Conservation (phyloP, 139 green algal genomes). For the Trebouxia sp. region DNA sequence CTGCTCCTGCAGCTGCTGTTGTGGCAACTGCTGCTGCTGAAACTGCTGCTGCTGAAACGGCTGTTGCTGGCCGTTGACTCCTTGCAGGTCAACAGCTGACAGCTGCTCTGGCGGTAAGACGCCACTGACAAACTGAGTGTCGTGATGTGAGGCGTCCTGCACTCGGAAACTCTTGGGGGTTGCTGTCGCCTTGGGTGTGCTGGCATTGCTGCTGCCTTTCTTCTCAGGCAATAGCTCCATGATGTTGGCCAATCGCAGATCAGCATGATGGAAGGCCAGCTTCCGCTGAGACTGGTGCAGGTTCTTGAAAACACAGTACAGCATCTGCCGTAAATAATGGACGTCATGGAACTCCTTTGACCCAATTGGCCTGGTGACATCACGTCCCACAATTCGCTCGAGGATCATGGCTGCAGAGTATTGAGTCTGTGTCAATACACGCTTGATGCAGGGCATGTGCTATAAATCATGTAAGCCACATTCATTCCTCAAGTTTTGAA, state of each 20-base stretch:
- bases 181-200: neutral
- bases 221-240: slow-evolving; percentile 18
- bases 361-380: slow-evolving; percentile 28
- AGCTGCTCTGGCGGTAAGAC: neutral
- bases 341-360: slow-evolving; percentile 23
- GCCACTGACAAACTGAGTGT: slow-evolving; percentile 19
- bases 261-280: slow-evolving; percentile 26
- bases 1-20: too few relatives aligned
- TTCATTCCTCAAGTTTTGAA: too few relatives aligned
- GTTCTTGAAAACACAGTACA: slow-evolving; percentile 26
- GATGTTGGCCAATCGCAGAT: slow-evolving; percentile 31
- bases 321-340: slow-evolving; percentile 33
- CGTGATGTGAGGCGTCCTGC: slow-evolving; percentile 23
- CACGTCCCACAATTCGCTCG: slow-evolving; percentile 33
- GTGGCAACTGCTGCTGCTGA: too few relatives aligned
- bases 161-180: neutral
- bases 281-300: slow-evolving; percentile 28
- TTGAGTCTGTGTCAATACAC: too few relatives aligned
- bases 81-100: neutral
- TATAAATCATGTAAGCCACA: too few relatives aligned
- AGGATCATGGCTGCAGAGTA: slow-evolving; percentile 33
- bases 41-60: too few relatives aligned
- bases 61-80: neutral
- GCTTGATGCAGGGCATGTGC: neutral
- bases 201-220: neutral